Evolutionary conservation across 2,329 filamentous ascomycete genomes (phyloP).

Genomic region (Didymella sp.): DNA sequence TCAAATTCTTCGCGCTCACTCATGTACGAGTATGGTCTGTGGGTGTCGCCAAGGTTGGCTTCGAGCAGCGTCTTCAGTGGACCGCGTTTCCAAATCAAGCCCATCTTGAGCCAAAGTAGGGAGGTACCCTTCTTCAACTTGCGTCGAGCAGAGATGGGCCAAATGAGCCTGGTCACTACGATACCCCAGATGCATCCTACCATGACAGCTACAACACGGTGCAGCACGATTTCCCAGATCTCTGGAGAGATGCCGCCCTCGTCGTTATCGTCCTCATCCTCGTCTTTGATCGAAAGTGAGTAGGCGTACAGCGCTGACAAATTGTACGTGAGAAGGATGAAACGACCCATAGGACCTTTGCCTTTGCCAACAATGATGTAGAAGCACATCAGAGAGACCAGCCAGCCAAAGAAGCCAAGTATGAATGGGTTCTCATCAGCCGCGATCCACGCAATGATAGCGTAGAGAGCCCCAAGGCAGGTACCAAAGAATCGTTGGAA

Average conservation of each 20-base stretch:
- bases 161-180: slow-evolving; percentile 85
- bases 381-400: slow-evolving; percentile 82
- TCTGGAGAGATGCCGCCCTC: slow-evolving; percentile 84
- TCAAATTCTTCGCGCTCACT: slow-evolving; percentile 86
- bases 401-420: slow-evolving; percentile 81
- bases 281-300: slow-evolving; percentile 79
- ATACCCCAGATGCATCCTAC: slow-evolving; percentile 91
- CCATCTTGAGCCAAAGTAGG: slow-evolving; percentile 92
- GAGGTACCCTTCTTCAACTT: slow-evolving; percentile 91
- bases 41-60: slow-evolving; percentile 33
- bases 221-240: slow-evolving; percentile 85
- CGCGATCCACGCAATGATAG: slow-evolving; percentile 78
- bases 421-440: slow-evolving; percentile 75
- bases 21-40: slow-evolving; percentile 70
- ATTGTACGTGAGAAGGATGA: slow-evolving; percentile 95
- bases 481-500: slow-evolving; percentile 87
- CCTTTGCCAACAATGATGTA: slow-evolving; percentile 86
- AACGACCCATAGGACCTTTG: slow-evolving; percentile 89
- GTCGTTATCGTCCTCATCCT: slow-evolving; percentile 75
- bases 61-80: slow-evolving; percentile 75
- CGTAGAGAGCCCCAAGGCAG: slow-evolving; percentile 76
- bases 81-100: slow-evolving; percentile 93
- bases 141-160: slow-evolving; percentile 87
- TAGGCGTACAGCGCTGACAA: slow-evolving; percentile 94
- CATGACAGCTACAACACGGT: slow-evolving; percentile 86